A percentile compares a stretch with the other conserved stretches of the same genome.
These are phyloP conservation scores for Eimeria brunetti DNA, from an alignment of 169 alveolate species.

Conservation along the genomic window DNA sequence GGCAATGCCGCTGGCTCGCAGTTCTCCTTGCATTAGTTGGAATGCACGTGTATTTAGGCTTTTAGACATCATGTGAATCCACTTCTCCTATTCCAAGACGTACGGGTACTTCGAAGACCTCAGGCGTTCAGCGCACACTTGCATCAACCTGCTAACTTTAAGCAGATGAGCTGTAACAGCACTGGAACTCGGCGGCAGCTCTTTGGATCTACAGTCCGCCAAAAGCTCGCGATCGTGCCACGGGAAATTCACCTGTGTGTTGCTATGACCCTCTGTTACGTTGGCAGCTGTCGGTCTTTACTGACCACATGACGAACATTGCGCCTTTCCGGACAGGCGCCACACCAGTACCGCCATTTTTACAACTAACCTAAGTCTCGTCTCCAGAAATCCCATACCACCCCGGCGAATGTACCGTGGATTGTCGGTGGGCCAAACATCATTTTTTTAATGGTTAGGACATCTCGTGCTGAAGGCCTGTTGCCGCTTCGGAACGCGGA, in stretches of 20 bases:
- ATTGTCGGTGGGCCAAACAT: conserved; percentile 2
- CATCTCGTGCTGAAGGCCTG: not conserved
- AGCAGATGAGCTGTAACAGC: not conserved
- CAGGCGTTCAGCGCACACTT: not conserved
- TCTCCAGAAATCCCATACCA: conserved; percentile 2
- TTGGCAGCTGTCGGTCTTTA: not conserved
- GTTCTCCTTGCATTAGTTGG: not conserved
- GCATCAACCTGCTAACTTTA: not conserved
- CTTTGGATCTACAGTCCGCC: not conserved
- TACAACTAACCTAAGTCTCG: not conserved
- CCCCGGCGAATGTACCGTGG: not conserved
- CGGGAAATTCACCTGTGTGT: not conserved
- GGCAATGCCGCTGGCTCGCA: too few species aligned
- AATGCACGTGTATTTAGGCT: not conserved
- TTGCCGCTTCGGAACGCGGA: not conserved
- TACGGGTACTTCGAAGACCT: not conserved
- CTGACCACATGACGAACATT: not conserved
- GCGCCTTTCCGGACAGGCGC: not conserved
- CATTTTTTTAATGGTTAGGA: not conserved
- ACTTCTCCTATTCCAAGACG: not conserved
- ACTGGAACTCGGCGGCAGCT: not conserved
- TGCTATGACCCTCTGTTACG: not conserved
- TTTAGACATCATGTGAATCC: not conserved
- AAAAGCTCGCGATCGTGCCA: not conserved
- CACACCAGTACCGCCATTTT: not conserved